A percentile compares a stretch with the other conserved stretches of the same genome.
Conservation (phyloP, 2,329 filamentous ascomycete genomes). For the Arthroderma sp. region DNA sequence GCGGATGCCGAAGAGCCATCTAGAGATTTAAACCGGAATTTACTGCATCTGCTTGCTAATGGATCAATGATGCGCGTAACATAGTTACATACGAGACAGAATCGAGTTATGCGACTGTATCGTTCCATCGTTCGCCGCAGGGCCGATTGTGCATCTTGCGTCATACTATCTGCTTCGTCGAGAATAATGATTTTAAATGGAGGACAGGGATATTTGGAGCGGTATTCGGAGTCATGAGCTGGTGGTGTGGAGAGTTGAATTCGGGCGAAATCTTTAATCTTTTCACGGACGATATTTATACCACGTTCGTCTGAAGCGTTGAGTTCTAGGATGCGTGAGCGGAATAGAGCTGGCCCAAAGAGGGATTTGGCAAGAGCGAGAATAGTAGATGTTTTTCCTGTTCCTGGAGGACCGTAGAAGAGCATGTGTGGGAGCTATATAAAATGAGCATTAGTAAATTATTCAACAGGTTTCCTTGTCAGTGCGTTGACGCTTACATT, state of each 20-base stretch:
- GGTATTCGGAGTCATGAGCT: constrained; percentile 48
- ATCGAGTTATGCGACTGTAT: constrained; percentile 89
- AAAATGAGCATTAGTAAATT: neutral
- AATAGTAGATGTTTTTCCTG: constrained; percentile 95
- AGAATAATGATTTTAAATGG: constrained; percentile 99
- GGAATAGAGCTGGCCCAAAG: constrained; percentile 88
- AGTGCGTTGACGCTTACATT: constrained; percentile 44
- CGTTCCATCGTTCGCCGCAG: constrained; percentile 95
- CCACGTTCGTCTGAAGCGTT: constrained; percentile 98
- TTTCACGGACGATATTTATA: constrained; percentile 91
- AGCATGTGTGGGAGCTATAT: constrained; percentile 87
- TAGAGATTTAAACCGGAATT: constrained; percentile 94
- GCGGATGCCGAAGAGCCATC: constrained; percentile 72
- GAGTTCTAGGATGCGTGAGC: constrained; percentile 89
- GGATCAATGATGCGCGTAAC: constrained; percentile 97
- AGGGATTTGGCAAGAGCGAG: constrained; percentile 94
- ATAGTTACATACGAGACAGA: constrained; percentile 97
- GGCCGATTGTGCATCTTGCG: constrained; percentile 90
- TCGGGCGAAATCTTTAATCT: constrained; percentile 95
- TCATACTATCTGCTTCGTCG: constrained; percentile 98
- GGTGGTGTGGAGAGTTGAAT: constrained; percentile 83
- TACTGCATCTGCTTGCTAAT: constrained; percentile 80
- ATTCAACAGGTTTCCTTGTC: constrained; percentile 11
- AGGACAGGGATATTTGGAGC: constrained; percentile 70
- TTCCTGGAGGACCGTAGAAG: constrained; percentile 95